Conservation (phyloP, 139 green algal genomes). For the Picochlorum sp. region DNA sequence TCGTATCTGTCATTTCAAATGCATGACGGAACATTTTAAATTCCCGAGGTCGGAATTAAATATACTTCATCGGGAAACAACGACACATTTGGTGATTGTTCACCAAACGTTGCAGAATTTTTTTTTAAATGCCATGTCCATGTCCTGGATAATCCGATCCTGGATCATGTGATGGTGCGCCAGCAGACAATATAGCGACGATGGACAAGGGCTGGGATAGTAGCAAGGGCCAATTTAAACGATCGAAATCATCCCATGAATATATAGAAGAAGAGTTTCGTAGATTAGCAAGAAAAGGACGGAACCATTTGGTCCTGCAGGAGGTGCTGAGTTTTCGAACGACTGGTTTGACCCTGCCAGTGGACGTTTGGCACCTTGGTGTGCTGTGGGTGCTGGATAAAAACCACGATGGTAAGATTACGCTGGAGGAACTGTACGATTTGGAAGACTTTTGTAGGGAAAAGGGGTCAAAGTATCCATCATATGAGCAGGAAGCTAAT, state of each 20-base stretch:
- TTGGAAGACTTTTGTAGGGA: constrained; percentile 23
- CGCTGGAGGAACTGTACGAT: constrained; percentile 21
- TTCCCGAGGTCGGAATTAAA: too few relatives aligned
- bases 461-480: constrained; percentile 15
- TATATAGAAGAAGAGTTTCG: constrained; percentile 16
- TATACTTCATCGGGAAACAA: too few relatives aligned
- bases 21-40: too few relatives aligned
- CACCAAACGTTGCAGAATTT: too few relatives aligned
- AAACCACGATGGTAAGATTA: constrained; percentile 27
- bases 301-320: constrained; percentile 18
- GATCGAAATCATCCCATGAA: constrained; percentile 3
- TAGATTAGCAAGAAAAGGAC: constrained; percentile 12
- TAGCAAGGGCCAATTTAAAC: too few relatives aligned
- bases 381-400: constrained; percentile 42
- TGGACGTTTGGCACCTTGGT: constrained; percentile 23
- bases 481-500: constrained; percentile 29
- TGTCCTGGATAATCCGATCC: too few relatives aligned
- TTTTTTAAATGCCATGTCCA: too few relatives aligned
- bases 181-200: too few relatives aligned
- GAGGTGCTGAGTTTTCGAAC: constrained; percentile 14
- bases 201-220: too few relatives aligned
- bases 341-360: not conserved
- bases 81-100: too few relatives aligned
- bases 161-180: too few relatives aligned
- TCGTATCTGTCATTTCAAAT: too few relatives aligned